These are phyloP conservation scores for Massariosphaeria phaeospora DNA, from an alignment of 495 filamentous ascomycete species.

Conservation along the genomic window DNA sequence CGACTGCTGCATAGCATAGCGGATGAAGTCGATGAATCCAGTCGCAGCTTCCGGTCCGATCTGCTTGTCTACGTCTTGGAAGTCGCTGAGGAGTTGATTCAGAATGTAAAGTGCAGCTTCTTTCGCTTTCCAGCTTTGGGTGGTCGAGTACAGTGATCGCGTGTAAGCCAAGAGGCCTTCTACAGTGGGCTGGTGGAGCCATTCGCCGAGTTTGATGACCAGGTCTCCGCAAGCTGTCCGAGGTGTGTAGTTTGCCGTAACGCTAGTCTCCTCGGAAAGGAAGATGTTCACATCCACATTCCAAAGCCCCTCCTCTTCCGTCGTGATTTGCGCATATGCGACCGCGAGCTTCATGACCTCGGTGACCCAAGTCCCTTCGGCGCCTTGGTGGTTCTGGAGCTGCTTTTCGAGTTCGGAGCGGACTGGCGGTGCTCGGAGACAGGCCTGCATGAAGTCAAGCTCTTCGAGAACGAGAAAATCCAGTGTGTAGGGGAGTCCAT, in stretches of 20 bases:
- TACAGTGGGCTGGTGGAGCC: slow-evolving; percentile 63
- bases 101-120: slow-evolving; percentile 81
- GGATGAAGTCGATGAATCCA: slow-evolving; percentile 70
- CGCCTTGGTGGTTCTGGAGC: slow-evolving; percentile 52
- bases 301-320: slow-evolving; percentile 91
- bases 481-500: slow-evolving; percentile 89
- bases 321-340: slow-evolving; percentile 84
- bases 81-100: slow-evolving; percentile 73
- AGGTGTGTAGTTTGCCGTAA: slow-evolving; percentile 95
- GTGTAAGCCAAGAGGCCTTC: slow-evolving; percentile 71
- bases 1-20: slow-evolving; percentile 66
- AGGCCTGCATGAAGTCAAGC: slow-evolving; percentile 84
- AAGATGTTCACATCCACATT: slow-evolving; percentile 94
- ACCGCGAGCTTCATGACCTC: slow-evolving; percentile 79
- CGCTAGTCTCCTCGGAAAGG: slow-evolving; percentile 86
- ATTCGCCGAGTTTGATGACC: slow-evolving; percentile 88
- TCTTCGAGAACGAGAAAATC: slow-evolving; percentile 91
- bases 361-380: slow-evolving; percentile 63
- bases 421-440: slow-evolving; percentile 75
- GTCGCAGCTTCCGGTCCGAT: slow-evolving; percentile 62
- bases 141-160: slow-evolving; percentile 54
- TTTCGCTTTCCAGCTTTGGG: slow-evolving; percentile 56
- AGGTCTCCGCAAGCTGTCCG: slow-evolving; percentile 87
- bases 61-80: slow-evolving; percentile 63
- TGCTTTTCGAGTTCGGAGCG: slow-evolving; percentile 77